A percentile compares a stretch with the other conserved stretches of the same genome.
These are phyloP conservation scores for Botrytis hyacinthi DNA, from an alignment of 2,329 filamentous ascomycete genomes.

Conservation along the genomic window DNA sequence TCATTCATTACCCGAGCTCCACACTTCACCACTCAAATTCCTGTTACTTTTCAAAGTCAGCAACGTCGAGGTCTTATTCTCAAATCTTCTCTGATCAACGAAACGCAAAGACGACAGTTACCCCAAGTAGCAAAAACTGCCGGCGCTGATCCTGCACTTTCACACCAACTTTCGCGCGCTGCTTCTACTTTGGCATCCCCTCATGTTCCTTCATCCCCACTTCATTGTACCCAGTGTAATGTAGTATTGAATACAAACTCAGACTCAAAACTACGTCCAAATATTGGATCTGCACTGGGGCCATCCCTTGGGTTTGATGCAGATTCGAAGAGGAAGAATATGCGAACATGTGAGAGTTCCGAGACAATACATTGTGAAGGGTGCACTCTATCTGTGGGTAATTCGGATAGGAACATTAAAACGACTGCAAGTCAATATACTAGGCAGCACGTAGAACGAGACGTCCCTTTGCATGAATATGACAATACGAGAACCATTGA, in stretches of 20 bases:
- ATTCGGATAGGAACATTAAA: background rate
- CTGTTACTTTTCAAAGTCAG: constrained; percentile 7
- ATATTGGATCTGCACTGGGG: background rate
- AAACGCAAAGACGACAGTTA: background rate
- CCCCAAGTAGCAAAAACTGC: background rate
- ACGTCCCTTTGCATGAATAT: background rate
- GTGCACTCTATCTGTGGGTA: background rate
- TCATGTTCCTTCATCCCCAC: background rate
- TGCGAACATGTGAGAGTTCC: background rate
- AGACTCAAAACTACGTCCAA: background rate
- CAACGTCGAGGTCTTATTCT: constrained; percentile 17
- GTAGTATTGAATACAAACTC: background rate
- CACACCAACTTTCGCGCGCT: background rate
- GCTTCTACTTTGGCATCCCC: background rate
- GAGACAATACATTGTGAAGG: background rate
- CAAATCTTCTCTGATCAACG: background rate
- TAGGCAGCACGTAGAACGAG: background rate
- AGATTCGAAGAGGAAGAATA: background rate
- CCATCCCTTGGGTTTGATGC: background rate
- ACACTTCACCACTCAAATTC: constrained; percentile 17
- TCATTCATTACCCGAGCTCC: constrained; percentile 17
- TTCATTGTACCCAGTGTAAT: constrained; percentile 14
- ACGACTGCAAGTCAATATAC: background rate
- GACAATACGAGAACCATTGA: background rate
- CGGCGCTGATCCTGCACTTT: background rate